A percentile compares a stretch with the other conserved stretches of the same genome.
Conservation (phyloP, 2,329 filamentous ascomycete genomes). For the Hypoxylon sp. region DNA sequence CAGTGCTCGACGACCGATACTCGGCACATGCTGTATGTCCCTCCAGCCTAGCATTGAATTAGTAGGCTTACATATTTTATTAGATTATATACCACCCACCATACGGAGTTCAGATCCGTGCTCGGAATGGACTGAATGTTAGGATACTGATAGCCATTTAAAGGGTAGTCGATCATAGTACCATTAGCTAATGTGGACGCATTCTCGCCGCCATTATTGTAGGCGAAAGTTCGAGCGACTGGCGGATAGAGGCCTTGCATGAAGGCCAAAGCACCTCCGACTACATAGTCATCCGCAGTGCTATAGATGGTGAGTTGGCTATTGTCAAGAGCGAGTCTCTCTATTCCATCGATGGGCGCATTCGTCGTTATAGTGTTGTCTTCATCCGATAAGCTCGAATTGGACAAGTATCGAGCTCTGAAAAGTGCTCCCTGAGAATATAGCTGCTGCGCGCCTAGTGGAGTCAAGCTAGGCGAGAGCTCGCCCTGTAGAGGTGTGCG, state of each 20-base stretch:
- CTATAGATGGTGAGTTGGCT: slow-evolving; percentile 61
- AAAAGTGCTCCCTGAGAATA: slow-evolving; percentile 64
- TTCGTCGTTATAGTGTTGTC: slow-evolving; percentile 50
- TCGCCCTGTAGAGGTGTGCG: slow-evolving; percentile 60
- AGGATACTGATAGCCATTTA: slow-evolving; percentile 86
- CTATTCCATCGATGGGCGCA: slow-evolving; percentile 61
- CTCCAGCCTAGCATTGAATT: slow-evolving; percentile 37
- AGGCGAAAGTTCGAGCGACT: slow-evolving; percentile 59
- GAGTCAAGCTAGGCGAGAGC: slow-evolving; percentile 60
- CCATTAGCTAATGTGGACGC: slow-evolving; percentile 72
- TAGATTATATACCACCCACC: slow-evolving; percentile 57
- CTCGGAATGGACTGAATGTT: slow-evolving; percentile 70
- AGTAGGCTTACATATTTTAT: background rate
- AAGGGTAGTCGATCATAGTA: slow-evolving; percentile 72
- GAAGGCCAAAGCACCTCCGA: slow-evolving; percentile 81
- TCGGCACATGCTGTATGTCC: slow-evolving; percentile 41
- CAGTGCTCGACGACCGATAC: slow-evolving; percentile 35
- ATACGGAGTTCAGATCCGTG: slow-evolving; percentile 62
- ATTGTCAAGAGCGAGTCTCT: slow-evolving; percentile 64
- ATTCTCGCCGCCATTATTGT: slow-evolving; percentile 54
- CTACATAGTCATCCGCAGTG: slow-evolving; percentile 64
- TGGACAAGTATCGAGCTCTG: slow-evolving; percentile 64
- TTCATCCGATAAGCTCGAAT: slow-evolving; percentile 44
- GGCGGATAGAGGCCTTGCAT: slow-evolving; percentile 89
- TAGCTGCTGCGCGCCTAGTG: slow-evolving; percentile 68